phyloP scores from a whole-genome alignment of 345 rosid species.

The Gossypium longicalyx region DNA sequence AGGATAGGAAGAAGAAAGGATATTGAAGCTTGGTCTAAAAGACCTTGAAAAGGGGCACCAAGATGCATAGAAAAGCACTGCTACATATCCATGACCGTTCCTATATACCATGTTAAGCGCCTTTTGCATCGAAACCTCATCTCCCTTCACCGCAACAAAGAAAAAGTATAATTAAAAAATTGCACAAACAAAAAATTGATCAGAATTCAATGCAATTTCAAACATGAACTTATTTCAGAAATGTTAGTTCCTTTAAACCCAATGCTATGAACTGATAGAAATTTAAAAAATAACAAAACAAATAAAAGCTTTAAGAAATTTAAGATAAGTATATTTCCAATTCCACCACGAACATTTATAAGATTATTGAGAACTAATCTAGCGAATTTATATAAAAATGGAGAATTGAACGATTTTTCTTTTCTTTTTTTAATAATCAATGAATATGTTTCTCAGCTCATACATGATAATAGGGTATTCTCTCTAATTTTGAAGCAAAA shows the following conservation, averaged over 20 bases:
- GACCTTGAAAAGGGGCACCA: conserved; percentile 92
- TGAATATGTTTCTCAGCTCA: neutral
- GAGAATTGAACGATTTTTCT: neutral
- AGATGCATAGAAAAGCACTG: conserved; percentile 90
- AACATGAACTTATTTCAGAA: neutral
- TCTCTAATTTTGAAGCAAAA: neutral
- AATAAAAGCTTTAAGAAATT: neutral
- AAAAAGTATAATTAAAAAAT: conserved; percentile 11
- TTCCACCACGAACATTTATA: neutral
- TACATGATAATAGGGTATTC: neutral
- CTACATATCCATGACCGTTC: conserved; percentile 55
- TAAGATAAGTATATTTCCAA: neutral
- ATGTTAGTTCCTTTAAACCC: neutral
- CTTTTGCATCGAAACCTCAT: conserved; percentile 66
- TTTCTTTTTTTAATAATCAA: neutral
- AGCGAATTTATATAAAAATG: neutral
- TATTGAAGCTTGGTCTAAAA: conserved; percentile 61
- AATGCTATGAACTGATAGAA: neutral
- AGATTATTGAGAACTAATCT: neutral
- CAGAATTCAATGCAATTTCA: neutral
- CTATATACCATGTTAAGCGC: conserved; percentile 60
- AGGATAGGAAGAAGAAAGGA: conserved; percentile 62
- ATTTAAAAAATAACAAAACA: neutral
- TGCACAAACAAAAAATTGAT: neutral
- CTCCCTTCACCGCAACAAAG: conserved; percentile 52